Base-by-base conservation (phyloP, 768 basidiomycete species). In the Brasilioporus rufonigricans region DNA sequence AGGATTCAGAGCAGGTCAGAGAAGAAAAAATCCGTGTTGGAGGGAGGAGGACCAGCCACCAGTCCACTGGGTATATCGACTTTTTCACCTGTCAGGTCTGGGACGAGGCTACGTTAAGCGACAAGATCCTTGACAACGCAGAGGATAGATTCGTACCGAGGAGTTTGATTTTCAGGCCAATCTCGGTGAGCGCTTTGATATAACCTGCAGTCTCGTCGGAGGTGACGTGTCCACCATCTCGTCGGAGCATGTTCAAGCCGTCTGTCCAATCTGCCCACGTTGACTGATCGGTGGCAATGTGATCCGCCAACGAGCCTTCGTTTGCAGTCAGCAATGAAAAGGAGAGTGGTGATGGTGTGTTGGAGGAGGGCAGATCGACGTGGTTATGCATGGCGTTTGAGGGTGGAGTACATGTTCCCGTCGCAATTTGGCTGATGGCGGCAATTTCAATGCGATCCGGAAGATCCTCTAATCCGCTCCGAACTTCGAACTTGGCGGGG, bases 221-320 rank as follows among this genome's bases (percentile, higher is more conserved):
- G 13, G 87, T 76, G 53, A 93, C 89, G 66, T 91, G 91, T 9
- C 89, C 88, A 18, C 90, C 84, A 60, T 89, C 90, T 48, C 85
- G 76, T 38, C 91, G 77, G 39, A 95, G 78, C 85, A 95, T 89
- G 63, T 91, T 91, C 69, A 96, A 66, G 5, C 93, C 93, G 68
- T 96, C 93, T 3, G 91, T 91, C 93, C 93, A 96, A 72, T 96
- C 93, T 16, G 91, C 88, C 87, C 90, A 94, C 18, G 87, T 77
- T 18, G 85, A 83, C 49, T 82, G 80, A 68, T 93, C 84, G 27
- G 86, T 83, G 4, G 91, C 89, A 61, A 91, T 85, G 54, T 86
- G 81, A 66, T 92, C 89, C 5, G 87, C 90, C 53, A 92, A 66
- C 2, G 87, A 85, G 19, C 82, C 85, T 61, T 88, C 87, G 61